Base-by-base conservation (phyloP, 2,329 filamentous ascomycete species). In the Colletotrichum sp. region DNA sequence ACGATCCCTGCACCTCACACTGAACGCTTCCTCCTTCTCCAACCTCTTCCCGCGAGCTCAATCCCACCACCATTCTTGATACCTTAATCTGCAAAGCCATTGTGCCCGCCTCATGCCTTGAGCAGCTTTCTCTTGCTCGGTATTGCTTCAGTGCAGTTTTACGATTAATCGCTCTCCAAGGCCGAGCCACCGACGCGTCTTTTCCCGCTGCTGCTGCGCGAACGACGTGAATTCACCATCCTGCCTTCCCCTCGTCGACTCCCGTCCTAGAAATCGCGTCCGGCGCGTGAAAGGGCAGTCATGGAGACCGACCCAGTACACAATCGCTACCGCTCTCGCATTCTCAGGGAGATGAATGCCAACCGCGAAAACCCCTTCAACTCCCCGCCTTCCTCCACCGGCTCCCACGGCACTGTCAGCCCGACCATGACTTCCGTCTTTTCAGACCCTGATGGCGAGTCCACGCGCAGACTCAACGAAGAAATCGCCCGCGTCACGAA, bases 361-460 rank as follows among this genome's bases (percentile, higher is more conserved):
- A 87, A 89, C 82, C 86, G 87, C 81, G 86, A 89, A 75, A 90
- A 91, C 81, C 89, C 90, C 8, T 91, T 90, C 84, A 90, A 90
- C 83, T 91, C 90, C 24, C 90, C 90, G 7, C 89, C 90, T 24
- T 90, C 90, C 8, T 91, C 90, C 8, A 91, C 90, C 34, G 90
- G 89, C 71, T 90, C 89, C 69, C 89, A 91, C 82, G 89, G 90
- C 81, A 90, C 89, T 76, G 86, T 91, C 78, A 90, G 88, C 80
- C 87, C 88, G 70, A 91, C 89, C 62, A 80, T 87, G 68, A 90
- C 89, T 49, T 88, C 89, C 57, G 84, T 91, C 79, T 89, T 90
- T 76, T 87, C 89, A 72, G 87, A 88, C 72, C 88, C 87, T 49
- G 89, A 90, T 75, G 88, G 86, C 81, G 90, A 91, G 81, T 90